Evolutionary conservation across 257 asterid species (phyloP).

Genomic region (Nicotiana noctiflora): DNA sequence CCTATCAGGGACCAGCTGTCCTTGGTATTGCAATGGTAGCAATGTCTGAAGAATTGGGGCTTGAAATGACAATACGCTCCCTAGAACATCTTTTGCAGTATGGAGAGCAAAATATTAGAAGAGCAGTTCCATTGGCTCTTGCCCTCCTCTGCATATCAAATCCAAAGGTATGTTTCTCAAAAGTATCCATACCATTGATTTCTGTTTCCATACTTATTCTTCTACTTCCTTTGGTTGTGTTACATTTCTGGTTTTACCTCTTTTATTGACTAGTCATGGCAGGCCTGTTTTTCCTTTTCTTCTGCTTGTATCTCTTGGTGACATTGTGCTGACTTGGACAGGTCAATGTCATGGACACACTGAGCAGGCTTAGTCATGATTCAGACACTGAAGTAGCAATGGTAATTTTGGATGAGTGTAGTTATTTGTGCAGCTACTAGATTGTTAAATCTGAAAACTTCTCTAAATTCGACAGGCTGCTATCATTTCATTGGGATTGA

Average conservation of each 20-base stretch:
- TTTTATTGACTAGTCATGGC: neutral
- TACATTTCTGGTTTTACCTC: neutral
- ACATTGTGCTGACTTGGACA: constrained; percentile 28
- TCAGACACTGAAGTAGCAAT: constrained; percentile 71
- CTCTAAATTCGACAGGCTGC: constrained; percentile 54
- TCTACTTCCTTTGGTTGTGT: neutral
- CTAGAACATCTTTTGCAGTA: constrained; percentile 93
- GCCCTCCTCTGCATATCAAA: constrained; percentile 93
- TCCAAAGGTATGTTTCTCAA: constrained; percentile 52
- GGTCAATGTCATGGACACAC: constrained; percentile 97
- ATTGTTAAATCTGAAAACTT: neutral
- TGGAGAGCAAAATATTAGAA: constrained; percentile 84
- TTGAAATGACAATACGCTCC: constrained; percentile 96
- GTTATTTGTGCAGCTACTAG: neutral
- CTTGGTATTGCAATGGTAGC: constrained; percentile 98
- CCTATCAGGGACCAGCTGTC: constrained; percentile 89
- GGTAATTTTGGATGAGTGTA: neutral
- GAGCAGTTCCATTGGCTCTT: constrained; percentile 90
- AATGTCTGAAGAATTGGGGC: constrained; percentile 94
- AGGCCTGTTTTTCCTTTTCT: neutral
- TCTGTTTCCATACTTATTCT: neutral
- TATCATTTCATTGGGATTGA: constrained; percentile 73
- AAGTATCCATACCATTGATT: neutral
- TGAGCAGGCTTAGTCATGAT: constrained; percentile 97
- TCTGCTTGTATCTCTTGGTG: neutral